These are phyloP conservation scores for Rhodotorula sp. DNA, from an alignment of 1,284 basidiomycete genomes.

Conservation along the genomic window DNA sequence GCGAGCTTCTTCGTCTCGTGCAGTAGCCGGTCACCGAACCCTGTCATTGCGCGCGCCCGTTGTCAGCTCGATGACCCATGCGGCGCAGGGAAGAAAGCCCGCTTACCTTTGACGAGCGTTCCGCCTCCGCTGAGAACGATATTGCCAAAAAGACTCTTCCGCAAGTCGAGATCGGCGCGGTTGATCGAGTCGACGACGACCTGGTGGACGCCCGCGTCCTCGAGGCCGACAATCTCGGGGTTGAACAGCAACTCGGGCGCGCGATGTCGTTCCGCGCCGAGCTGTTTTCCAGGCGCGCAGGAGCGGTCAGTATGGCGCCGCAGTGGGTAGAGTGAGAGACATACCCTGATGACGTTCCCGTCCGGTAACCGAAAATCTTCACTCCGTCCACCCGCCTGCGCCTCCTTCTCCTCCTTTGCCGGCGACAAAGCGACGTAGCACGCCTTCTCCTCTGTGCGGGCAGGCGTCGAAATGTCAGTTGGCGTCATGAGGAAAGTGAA, in stretches of 20 bases:
- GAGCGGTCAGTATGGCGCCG: too few relatives aligned
- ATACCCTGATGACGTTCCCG: conserved; percentile 87
- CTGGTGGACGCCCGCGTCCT: conserved; percentile 96
- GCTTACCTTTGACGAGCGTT: conserved; percentile 81
- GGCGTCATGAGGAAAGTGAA: rapidly evolving
- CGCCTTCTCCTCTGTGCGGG: conserved; percentile 72
- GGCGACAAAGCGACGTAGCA: conserved; percentile 93
- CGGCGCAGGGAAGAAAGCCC: too few relatives aligned
- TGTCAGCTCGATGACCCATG: not conserved
- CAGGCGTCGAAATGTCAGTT: not conserved
- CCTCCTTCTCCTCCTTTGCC: conserved; percentile 90
- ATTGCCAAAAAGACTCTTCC: conserved; percentile 93
- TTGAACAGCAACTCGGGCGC: conserved; percentile 98
- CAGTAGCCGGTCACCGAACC: conserved; percentile 91
- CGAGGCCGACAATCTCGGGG: conserved; percentile 92
- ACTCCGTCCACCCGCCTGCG: conserved; percentile 57
- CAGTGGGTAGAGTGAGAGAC: too few relatives aligned
- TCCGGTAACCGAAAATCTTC: conserved; percentile 96
- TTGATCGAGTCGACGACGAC: conserved; percentile 78
- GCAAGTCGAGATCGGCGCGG: conserved; percentile 67
- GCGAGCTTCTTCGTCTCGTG: conserved; percentile 95
- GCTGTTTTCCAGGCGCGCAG: conserved; percentile 53
- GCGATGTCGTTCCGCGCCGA: conserved; percentile 91
- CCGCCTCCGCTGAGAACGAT: conserved; percentile 96
- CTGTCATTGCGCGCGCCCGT: conserved; percentile 51